Conservation (phyloP, 306 rosid species). For the Dalbergia cultrata region DNA sequence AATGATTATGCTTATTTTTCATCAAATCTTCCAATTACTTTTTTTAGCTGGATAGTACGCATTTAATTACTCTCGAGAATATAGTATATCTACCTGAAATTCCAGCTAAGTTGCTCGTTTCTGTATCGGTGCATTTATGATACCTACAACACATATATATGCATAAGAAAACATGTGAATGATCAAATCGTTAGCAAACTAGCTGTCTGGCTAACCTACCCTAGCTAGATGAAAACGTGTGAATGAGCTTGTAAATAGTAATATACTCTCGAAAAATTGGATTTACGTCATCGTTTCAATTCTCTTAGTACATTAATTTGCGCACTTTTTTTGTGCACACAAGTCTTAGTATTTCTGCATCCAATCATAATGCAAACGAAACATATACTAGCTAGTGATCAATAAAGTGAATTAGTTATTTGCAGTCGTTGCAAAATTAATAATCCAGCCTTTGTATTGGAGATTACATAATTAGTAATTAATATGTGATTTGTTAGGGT, state of each 20-base stretch:
- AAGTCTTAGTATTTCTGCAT: too few species aligned
- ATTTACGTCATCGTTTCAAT: neutral
- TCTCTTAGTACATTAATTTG: neutral
- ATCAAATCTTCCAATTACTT: too few species aligned
- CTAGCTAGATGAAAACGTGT: conserved; percentile 15
- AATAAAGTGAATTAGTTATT: conserved; percentile 4
- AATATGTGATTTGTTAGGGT: conserved; percentile 14
- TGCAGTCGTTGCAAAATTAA: neutral
- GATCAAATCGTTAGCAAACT: conserved; percentile 4
- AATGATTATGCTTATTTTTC: too few species aligned
- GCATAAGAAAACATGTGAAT: too few species aligned
- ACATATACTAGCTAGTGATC: neutral
- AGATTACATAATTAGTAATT: too few species aligned
- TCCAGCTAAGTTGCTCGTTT: too few species aligned
- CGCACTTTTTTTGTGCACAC: too few species aligned
- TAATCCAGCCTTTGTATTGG: conserved; percentile 7
- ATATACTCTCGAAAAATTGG: neutral
- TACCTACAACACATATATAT: too few species aligned
- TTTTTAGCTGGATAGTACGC: too few species aligned
- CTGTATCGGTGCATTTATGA: too few species aligned
- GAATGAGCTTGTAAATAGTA: neutral
- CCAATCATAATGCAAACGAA: neutral
- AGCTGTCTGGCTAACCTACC: conserved; percentile 29
- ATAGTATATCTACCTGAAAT: too few species aligned
- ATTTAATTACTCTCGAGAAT: too few species aligned